Conservation (phyloP, 2,329 filamentous ascomycete species). For the Chaetomiaceae sp. region DNA sequence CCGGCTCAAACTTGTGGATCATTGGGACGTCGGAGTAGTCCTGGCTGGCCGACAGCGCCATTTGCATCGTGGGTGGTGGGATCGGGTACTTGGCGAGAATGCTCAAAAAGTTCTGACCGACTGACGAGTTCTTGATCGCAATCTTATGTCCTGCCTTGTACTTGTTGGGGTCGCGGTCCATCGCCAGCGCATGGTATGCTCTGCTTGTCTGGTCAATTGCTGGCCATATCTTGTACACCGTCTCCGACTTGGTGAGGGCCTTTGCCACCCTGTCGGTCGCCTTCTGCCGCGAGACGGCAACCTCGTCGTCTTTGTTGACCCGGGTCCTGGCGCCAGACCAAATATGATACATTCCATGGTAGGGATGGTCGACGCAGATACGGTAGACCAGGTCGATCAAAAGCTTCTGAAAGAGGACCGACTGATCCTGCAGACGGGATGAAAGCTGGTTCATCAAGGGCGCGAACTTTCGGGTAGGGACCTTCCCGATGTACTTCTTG, state of each 20-base stretch:
- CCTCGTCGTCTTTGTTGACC: slow-evolving; percentile 65
- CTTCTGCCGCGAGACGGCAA: slow-evolving; percentile 65
- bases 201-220: slow-evolving; percentile 71
- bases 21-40: slow-evolving; percentile 73
- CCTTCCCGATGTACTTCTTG: slow-evolving; percentile 60
- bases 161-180: slow-evolving; percentile 57
- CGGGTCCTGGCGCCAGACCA: slow-evolving; percentile 74
- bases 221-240: slow-evolving; percentile 56
- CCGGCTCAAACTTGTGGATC: slow-evolving; percentile 66
- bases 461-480: slow-evolving; percentile 89
- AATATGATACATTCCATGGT: slow-evolving; percentile 95
- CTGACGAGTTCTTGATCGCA: slow-evolving; percentile 49
- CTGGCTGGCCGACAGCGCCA: slow-evolving; percentile 66
- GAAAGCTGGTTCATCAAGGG: slow-evolving; percentile 92
- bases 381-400: slow-evolving; percentile 69
- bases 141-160: slow-evolving; percentile 65
- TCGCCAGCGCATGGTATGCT: slow-evolving; percentile 58
- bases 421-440: slow-evolving; percentile 75
- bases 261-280: slow-evolving; percentile 68
- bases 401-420: slow-evolving; percentile 68
- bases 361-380: slow-evolving; percentile 90
- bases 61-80: slow-evolving; percentile 83
- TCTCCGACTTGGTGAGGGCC: slow-evolving; percentile 50
- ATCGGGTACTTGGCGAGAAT: slow-evolving; percentile 62
- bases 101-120: slow-evolving; percentile 59